Base-by-base conservation (phyloP, 331 rosid genomes). In the Erythrophleum ivorense region DNA sequence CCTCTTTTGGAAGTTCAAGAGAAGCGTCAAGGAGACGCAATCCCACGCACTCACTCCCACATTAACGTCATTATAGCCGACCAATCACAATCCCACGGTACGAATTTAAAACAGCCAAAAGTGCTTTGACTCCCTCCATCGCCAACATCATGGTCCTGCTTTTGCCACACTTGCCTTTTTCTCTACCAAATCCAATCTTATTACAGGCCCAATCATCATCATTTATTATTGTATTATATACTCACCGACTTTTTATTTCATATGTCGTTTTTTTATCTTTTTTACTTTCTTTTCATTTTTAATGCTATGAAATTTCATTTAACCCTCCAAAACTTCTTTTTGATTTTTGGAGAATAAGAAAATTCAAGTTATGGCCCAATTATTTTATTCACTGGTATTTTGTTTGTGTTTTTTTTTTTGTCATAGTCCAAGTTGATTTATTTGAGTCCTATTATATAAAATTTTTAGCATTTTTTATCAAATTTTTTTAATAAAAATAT, bases 1-100 rank as follows among this genome's bases (percentile, higher is more conserved):
- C 86, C 63, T 36, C 14, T 78, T 82, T 55, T 15, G 9, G 59
- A 70, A 65, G 33, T 9, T 46, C 7, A 24, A n/a, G 6, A 2
- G 38, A 41, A 38, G 64, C 48, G 48, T 41, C 60, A 38, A 13
- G 64, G 24, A 15, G 6, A 48, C 13, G 52, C 14, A 48, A 48
- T 87, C 84, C 18, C 79, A 29, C 38, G 79, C 65, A n/a, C 76
- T 77, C 82, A 71, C 57, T 49, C 84, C 67, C 85, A 58, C 57
- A 19, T 63, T 75, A 49, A 46, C 75, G 57, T 78, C 67, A 65
- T 33, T 43, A 13, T 6, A 9, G 29, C 34, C 66, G 48, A 55
- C 73, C 38, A 43, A 63, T 85, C 65, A 3, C 11, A 31, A 70
- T 74, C 79, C n/a, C 2, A 9, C 71, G 63, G 67, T 52, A 21